phyloP scores from a whole-genome alignment of 352 stramenopile species.

The Pelagophyceae sp. region DNA sequence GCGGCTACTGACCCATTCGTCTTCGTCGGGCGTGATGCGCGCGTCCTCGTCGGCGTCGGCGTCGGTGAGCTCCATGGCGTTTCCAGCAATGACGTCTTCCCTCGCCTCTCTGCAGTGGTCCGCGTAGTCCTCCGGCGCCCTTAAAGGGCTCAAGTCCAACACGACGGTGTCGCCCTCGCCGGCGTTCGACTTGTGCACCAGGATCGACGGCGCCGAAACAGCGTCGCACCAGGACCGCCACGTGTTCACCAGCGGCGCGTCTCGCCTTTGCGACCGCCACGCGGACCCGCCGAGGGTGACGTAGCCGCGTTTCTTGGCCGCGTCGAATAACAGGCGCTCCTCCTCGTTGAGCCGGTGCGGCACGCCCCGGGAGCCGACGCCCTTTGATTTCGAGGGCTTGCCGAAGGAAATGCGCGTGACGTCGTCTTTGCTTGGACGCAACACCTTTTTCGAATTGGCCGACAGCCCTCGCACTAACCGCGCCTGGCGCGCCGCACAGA shows the following conservation, averaged over 20 bases:
- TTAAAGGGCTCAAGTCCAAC: constrained; percentile 40
- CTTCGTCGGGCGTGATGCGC: constrained; percentile 21
- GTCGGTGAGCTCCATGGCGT: constrained; percentile 19
- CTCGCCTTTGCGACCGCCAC: constrained; percentile 38
- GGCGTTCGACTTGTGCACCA: constrained; percentile 38
- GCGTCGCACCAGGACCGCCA: constrained; percentile 45
- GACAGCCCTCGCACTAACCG: too few relatives aligned
- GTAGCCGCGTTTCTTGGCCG: constrained; percentile 38
- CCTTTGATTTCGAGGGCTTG: constrained; percentile 39
- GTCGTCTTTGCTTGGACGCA: constrained; percentile 27
- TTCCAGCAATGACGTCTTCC: constrained; percentile 3
- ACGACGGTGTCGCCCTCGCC: constrained; percentile 35
- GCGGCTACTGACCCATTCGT: constrained; percentile 36
- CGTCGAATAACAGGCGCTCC: constrained; percentile 39
- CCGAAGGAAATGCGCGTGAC: constrained; percentile 41
- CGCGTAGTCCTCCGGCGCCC: constrained; percentile 32
- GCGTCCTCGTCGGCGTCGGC: constrained; percentile 14
- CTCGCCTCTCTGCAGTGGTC: constrained; percentile 26
- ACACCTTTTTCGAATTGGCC: too few relatives aligned
- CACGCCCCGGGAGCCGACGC: constrained; percentile 37
- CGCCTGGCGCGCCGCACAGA: too few relatives aligned
- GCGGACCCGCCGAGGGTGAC: constrained; percentile 36
- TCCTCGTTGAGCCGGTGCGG: constrained; percentile 43
- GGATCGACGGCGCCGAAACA: constrained; percentile 32
- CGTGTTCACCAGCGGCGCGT: constrained; percentile 42